These are phyloP conservation scores for Tetrapisispora taiwanensis DNA, from an alignment of 805 yeast genomes.

Conservation along the genomic window DNA sequence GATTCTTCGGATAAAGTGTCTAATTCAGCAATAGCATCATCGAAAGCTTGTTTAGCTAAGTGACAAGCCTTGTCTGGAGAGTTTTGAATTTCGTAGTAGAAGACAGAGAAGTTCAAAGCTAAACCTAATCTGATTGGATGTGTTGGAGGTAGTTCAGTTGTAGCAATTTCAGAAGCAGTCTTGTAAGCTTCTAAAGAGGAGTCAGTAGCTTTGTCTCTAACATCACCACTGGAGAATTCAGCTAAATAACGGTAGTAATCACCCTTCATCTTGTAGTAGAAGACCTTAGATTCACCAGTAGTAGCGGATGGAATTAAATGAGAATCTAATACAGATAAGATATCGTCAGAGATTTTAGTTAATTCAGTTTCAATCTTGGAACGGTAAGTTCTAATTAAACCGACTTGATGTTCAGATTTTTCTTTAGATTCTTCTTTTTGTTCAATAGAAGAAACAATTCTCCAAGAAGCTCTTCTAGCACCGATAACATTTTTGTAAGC, in stretches of 20 bases:
- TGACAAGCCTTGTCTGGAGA: constrained; percentile 99
- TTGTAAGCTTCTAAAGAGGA: constrained; percentile 89
- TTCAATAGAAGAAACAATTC: constrained; percentile 95
- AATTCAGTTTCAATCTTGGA: constrained; percentile 88
- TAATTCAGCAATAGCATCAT: constrained; percentile 97
- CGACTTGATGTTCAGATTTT: constrained; percentile 70
- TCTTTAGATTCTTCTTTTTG: constrained; percentile 97
- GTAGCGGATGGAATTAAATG: constrained; percentile 91
- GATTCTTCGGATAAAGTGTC: constrained; percentile 97
- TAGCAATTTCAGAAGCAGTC: constrained; percentile 93
- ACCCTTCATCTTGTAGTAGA: constrained; percentile 98
- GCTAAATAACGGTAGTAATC: constrained; percentile 98
- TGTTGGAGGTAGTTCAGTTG: constrained; percentile 93
- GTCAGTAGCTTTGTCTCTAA: constrained; percentile 87
- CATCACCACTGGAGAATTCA: constrained; percentile 86
- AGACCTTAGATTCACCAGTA: constrained; percentile 95
- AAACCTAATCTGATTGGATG: constrained; percentile 97
- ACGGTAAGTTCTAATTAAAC: constrained; percentile 87
- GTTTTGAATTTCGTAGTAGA: constrained; percentile 95
- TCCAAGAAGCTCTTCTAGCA: constrained; percentile 98
- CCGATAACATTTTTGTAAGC: constrained; percentile 98
- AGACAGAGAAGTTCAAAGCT: constrained; percentile 95
- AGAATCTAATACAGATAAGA: constrained; percentile 73
- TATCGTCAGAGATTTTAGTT: constrained; percentile 88
- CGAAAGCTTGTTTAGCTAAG: constrained; percentile 97